phyloP scores from a whole-genome alignment of 1,284 basidiomycete genomes.

The Moesziomyces sp. region DNA sequence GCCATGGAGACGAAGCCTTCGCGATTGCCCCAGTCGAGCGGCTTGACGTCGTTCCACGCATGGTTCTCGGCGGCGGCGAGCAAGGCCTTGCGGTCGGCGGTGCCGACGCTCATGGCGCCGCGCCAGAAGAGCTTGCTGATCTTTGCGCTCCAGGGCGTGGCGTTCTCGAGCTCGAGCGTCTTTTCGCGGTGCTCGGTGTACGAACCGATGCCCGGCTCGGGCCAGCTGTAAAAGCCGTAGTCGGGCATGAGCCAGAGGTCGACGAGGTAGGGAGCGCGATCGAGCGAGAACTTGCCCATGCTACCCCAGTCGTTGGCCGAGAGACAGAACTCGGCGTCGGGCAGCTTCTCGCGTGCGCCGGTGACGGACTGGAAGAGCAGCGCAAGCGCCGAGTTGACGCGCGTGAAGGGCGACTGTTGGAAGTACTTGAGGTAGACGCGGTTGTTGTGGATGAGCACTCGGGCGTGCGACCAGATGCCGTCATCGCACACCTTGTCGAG shows the following conservation, averaged over 20 bases:
- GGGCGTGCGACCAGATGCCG: slow-evolving; percentile 57
- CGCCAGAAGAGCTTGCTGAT: slow-evolving; percentile 58
- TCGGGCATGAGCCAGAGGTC: slow-evolving; percentile 67
- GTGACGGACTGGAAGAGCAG: slow-evolving; percentile 54
- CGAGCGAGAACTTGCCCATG: slow-evolving; percentile 60
- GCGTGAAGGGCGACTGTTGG: slow-evolving; percentile 53
- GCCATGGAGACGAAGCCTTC: slow-evolving; percentile 51
- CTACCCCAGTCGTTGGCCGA: slow-evolving; percentile 61
- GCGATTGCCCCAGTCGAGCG: slow-evolving; percentile 48
- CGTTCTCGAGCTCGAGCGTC: slow-evolving; percentile 40
- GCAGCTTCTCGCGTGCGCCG: slow-evolving; percentile 54
- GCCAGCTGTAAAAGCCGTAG: slow-evolving; percentile 63
- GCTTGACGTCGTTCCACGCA: slow-evolving; percentile 57
- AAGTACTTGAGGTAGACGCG: slow-evolving; percentile 58
- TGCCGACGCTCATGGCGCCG: slow-evolving; percentile 59
- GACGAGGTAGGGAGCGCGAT: slow-evolving; percentile 48
- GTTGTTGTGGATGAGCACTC: slow-evolving; percentile 64
- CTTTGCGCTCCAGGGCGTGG: slow-evolving; percentile 52
- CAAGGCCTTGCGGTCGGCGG: slow-evolving; percentile 54
- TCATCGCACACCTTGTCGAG: slow-evolving; percentile 61
- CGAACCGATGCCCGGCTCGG: slow-evolving; percentile 60
- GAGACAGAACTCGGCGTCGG: slow-evolving; percentile 65
- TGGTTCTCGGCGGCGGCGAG: slow-evolving; percentile 43
- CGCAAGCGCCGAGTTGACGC: slow-evolving; percentile 53
- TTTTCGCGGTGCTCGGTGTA: slow-evolving; percentile 56